These are phyloP conservation scores for Pinus tabuliformis DNA, from an alignment of 75 land plant species.

Conservation along the genomic window DNA sequence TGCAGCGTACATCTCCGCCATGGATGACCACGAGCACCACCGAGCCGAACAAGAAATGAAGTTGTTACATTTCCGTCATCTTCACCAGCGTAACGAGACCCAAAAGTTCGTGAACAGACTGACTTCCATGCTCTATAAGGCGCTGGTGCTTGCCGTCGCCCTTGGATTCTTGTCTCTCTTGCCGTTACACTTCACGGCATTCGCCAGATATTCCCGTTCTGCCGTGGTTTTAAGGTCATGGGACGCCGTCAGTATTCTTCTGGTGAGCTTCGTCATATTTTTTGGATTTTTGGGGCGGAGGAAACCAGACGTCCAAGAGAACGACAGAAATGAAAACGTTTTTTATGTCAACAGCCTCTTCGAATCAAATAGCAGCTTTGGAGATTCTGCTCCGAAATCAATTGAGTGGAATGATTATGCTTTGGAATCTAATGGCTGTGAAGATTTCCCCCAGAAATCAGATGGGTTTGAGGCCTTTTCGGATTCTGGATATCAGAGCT, in stretches of 20 bases:
- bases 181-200: not conserved
- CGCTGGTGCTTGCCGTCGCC: not conserved
- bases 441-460: not conserved
- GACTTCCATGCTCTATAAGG: not conserved
- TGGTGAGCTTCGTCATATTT: not conserved
- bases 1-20: too few species aligned
- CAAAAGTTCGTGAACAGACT: not conserved
- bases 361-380: too few species aligned
- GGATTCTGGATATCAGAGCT: not conserved
- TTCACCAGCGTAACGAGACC: not conserved
- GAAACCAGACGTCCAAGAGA: not conserved
- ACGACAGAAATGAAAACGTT: not conserved
- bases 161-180: not conserved
- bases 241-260: not conserved
- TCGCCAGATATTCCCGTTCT: not conserved
- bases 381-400: not conserved
- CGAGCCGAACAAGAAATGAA: not conserved
- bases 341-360: too few species aligned
- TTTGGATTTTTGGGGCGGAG: not conserved
- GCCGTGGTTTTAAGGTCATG: not conserved
- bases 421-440: not conserved
- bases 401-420: not conserved
- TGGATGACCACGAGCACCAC: slow-evolving; percentile 3
- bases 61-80: not conserved
- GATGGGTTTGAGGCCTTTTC: not conserved